Evolutionary conservation across 352 stramenopile species (phyloP), one percentile per base, ranked within the genome.

Genomic region (Phytophthora crassamura): DNA sequence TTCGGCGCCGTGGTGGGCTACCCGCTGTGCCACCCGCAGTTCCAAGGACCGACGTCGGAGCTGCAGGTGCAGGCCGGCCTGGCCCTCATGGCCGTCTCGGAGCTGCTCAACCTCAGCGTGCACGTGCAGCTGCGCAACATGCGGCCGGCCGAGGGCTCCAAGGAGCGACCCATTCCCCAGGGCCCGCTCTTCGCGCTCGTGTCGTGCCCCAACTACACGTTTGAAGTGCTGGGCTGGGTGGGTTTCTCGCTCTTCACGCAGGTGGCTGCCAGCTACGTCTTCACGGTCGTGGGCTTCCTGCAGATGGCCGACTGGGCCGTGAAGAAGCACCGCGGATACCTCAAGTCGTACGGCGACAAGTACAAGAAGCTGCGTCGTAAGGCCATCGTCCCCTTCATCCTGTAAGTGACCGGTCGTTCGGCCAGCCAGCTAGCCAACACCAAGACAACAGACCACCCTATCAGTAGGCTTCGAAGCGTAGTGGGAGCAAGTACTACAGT

Each of bases 141-240:
- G 75, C 84, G 88, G 10, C 82, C 84, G 5, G 78, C 78, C 1
- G 88, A 96, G 62, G 87, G 87, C 38, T 92, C 79, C 25, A 84
- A 92, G 64, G 69, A 82, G 34, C 82, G 86, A 16, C 84, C 83
- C 20, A 80, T 92, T 20, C 88, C 84, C 15, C 89, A 79, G 59
- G 85, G 82, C 3, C 77, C 72, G 48, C 80, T 96, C 25, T 97
- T 97, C 56, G 65, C 73, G n/a, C 71, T 94, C 38, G 85, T 96
- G 14, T 94, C 88, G 61, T 97, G 88, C 75, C 90, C 90, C 32
- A 97, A 97, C 74, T 97, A 97, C 75, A 93, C 83, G 56, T 96
- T 95, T 60, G 90, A 97, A 59, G 85, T 97, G 59, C 74, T 94
- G 20, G 84, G 86, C 43, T 97, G 90, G 90, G 64, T 96, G n/a